A percentile compares a stretch with the other conserved stretches of the same genome.
These are phyloP conservation scores for Neurospora sp. DNA, from an alignment of 495 filamentous ascomycete species.

Conservation along the genomic window DNA sequence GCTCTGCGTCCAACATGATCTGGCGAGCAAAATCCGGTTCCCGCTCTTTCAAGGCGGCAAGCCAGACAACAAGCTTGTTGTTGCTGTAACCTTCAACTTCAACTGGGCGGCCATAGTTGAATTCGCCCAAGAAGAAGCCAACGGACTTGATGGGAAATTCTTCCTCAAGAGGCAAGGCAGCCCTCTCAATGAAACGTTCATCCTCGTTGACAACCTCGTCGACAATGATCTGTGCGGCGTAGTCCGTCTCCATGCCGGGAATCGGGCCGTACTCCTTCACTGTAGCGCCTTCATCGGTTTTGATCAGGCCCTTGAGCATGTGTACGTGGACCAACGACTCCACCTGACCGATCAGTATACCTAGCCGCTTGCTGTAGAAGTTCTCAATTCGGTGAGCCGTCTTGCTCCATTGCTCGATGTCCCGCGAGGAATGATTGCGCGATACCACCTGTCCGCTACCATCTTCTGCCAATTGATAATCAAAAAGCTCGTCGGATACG, in stretches of 20 bases:
- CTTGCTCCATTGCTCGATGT: slow-evolving; percentile 72
- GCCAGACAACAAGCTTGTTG: slow-evolving; percentile 65
- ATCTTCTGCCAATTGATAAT: slow-evolving; percentile 56
- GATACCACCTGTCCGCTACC: slow-evolving; percentile 51
- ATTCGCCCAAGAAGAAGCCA: slow-evolving; percentile 95
- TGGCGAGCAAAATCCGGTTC: slow-evolving; percentile 74
- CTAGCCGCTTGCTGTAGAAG: slow-evolving; percentile 80
- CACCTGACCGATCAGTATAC: slow-evolving; percentile 75
- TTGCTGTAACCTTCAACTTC: slow-evolving; percentile 66
- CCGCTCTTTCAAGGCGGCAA: slow-evolving; percentile 54
- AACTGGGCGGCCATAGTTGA: slow-evolving; percentile 81
- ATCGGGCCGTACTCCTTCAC: slow-evolving; percentile 89
- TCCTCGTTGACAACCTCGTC: slow-evolving; percentile 87
- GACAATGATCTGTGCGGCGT: slow-evolving; percentile 81
- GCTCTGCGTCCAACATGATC: slow-evolving; percentile 58
- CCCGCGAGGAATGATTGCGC: slow-evolving; percentile 61
- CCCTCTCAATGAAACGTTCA: slow-evolving; percentile 81
- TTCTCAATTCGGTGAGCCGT: slow-evolving; percentile 77
- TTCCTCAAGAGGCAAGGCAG: slow-evolving; percentile 75
- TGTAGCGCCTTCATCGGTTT: slow-evolving; percentile 82
- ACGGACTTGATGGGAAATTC: slow-evolving; percentile 76
- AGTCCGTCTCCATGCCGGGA: slow-evolving; percentile 84
- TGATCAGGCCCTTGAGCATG: slow-evolving; percentile 80
- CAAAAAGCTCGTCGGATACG: slow-evolving; percentile 90
- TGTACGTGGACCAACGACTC: slow-evolving; percentile 86